These are phyloP conservation scores for Torulaspora indica DNA, from an alignment of 805 yeast genomes.

Conservation along the genomic window DNA sequence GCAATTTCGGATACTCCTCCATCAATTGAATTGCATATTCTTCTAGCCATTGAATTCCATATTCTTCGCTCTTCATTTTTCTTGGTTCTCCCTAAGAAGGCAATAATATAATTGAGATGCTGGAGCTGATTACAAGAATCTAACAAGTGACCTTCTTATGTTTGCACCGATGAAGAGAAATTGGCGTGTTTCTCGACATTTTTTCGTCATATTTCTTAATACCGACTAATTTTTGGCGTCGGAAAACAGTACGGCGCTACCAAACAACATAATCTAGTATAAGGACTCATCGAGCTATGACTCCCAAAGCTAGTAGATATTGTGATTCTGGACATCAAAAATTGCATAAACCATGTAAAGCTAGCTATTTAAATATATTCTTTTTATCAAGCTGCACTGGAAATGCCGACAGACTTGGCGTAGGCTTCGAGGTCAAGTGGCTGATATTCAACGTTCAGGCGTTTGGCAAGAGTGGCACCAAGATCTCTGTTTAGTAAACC, in stretches of 20 bases:
- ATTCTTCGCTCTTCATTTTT: slow-evolving; percentile 7
- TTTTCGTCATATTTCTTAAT: not conserved
- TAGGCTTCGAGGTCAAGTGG: slow-evolving; percentile 37
- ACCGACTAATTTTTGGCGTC: slow-evolving; percentile 1
- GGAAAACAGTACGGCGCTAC: not conserved
- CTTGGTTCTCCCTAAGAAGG: too few species aligned
- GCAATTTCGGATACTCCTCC: slow-evolving; percentile 21
- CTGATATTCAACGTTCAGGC: slow-evolving; percentile 38
- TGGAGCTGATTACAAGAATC: not conserved
- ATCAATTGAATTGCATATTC: slow-evolving; percentile 19
- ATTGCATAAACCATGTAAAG: too few species aligned
- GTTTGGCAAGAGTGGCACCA: slow-evolving; percentile 41
- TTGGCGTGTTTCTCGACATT: not conserved
- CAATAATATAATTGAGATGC: too few species aligned
- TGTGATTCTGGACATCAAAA: too few species aligned
- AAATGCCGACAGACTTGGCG: slow-evolving; percentile 28
- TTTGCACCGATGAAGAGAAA: not conserved
- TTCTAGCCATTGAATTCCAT: slow-evolving; percentile 14
- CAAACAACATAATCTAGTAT: not conserved
- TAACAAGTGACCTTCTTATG: not conserved
- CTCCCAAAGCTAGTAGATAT: too few species aligned
- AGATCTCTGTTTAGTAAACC: slow-evolving; percentile 41
- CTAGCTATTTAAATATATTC: too few species aligned
- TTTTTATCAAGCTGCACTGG: slow-evolving; percentile 13
- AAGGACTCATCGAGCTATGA: not conserved